Evolutionary conservation across 805 yeast genomes (phyloP).

Genomic region (Candida sanyiensis): DNA sequence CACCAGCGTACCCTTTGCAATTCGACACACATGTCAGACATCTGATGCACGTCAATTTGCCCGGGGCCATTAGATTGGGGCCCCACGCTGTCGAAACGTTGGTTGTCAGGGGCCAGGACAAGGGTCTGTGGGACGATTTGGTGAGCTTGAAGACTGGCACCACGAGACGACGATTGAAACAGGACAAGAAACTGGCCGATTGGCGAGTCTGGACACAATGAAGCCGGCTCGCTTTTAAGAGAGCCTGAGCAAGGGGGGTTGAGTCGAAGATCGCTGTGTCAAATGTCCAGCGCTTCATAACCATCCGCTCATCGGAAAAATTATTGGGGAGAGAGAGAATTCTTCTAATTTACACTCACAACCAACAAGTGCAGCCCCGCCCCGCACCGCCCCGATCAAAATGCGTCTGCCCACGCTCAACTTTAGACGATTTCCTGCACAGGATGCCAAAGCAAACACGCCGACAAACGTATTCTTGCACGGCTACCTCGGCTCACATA

Average conservation of each 20-base stretch:
- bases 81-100: neutral
- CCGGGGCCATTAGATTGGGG: neutral
- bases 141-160: too few species aligned
- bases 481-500: conserved; percentile 48
- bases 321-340: too few species aligned
- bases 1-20: conserved; percentile 1
- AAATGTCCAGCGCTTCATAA: neutral
- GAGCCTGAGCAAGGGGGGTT: neutral
- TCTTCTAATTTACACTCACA: too few species aligned
- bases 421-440: conserved; percentile 4
- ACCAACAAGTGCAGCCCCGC: too few species aligned
- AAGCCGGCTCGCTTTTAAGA: neutral
- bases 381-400: too few species aligned
- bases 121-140: neutral
- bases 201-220: too few species aligned
- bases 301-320: neutral
- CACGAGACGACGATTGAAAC: too few species aligned
- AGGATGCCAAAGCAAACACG: neutral
- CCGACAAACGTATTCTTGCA: conserved; percentile 44
- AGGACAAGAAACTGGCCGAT: too few species aligned
- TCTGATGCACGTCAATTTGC: neutral
- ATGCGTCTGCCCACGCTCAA: conserved; percentile 9
- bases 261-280: neutral
- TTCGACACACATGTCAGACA: conserved; percentile 5
- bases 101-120: neutral